Conservation (phyloP, 352 stramenopile species). For the Phytophthora crassamura region DNA sequence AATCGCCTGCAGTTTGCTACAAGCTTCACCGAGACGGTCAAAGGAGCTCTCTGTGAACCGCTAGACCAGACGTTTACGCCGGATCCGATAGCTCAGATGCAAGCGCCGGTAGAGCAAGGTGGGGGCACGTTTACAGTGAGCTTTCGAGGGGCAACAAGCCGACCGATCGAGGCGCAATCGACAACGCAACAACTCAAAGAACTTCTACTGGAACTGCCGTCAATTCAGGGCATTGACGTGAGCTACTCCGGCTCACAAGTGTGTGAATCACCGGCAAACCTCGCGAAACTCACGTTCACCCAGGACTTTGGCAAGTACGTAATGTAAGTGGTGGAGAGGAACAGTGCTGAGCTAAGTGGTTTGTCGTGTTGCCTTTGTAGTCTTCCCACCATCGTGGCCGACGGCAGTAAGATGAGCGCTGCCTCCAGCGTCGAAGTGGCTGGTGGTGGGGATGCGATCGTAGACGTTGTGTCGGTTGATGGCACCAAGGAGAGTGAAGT, state of each 20-base stretch:
- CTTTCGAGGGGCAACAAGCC: conserved; percentile 70
- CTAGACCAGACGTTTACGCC: conserved; percentile 60
- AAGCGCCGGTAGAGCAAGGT: conserved; percentile 43
- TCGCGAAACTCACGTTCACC: conserved; percentile 76
- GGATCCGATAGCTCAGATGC: conserved; percentile 54
- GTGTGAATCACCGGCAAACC: conserved; percentile 68
- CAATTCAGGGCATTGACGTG: conserved; percentile 62
- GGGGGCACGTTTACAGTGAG: conserved; percentile 62
- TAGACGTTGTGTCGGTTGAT: conserved; percentile 40
- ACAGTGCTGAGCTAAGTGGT: background rate
- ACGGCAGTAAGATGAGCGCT: conserved; percentile 36
- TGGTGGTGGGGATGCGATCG: conserved; percentile 25
- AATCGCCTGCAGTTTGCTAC: conserved; percentile 67
- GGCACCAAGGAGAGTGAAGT: conserved; percentile 74
- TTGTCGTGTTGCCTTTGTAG: conserved; percentile 34
- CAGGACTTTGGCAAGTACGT: conserved; percentile 86
- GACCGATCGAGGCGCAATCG: conserved; percentile 64
- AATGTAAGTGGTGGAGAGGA: background rate
- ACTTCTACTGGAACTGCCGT: conserved; percentile 50
- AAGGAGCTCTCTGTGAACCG: conserved; percentile 55
- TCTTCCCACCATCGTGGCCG: conserved; percentile 62
- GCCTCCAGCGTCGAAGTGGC: conserved; percentile 46
- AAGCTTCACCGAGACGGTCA: conserved; percentile 59
- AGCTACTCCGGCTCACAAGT: conserved; percentile 61
- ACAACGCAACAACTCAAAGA: conserved; percentile 36